phyloP scores from a whole-genome alignment of 495 filamentous ascomycete genomes.

The Glarea lozoyensis region DNA sequence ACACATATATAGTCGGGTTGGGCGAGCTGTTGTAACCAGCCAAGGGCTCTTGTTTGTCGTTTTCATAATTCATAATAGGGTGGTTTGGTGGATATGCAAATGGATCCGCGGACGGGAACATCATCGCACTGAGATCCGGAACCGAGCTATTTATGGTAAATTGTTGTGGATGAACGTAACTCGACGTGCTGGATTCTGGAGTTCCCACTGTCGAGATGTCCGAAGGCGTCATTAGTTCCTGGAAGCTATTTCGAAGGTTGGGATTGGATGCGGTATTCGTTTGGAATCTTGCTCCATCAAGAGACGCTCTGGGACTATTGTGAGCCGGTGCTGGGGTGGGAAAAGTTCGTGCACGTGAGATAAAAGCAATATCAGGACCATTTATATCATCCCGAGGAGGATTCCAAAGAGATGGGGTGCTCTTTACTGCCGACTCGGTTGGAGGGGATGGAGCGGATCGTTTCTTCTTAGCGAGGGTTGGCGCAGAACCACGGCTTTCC shows the following conservation, averaged over 20 bases:
- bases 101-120: conserved; percentile 87
- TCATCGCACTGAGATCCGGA: conserved; percentile 67
- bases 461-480: conserved; percentile 41
- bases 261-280: conserved; percentile 17
- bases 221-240: conserved; percentile 12
- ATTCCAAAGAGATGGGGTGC: conserved; percentile 19
- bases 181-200: conserved; percentile 13
- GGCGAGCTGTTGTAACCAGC: conserved; percentile 10
- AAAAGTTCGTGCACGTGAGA: conserved; percentile 27
- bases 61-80: conserved; percentile 53
- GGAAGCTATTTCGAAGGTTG: conserved; percentile 18
- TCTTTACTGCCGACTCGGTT: conserved; percentile 23
- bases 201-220: conserved; percentile 17
- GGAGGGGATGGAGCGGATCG: conserved; percentile 39
- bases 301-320: conserved; percentile 7
- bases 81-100: conserved; percentile 86
- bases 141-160: conserved; percentile 10
- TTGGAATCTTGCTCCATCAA: conserved; percentile 8
- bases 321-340: conserved; percentile 11
- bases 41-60: conserved; percentile 24
- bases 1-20: conserved; percentile 19
- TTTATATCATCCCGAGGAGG: conserved; percentile 18
- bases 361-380: no score
- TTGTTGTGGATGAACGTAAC: conserved; percentile 7
- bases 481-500: conserved; percentile 29